Base-by-base conservation (phyloP, 1,284 basidiomycete genomes). In the Heterobasidion parviporum region DNA sequence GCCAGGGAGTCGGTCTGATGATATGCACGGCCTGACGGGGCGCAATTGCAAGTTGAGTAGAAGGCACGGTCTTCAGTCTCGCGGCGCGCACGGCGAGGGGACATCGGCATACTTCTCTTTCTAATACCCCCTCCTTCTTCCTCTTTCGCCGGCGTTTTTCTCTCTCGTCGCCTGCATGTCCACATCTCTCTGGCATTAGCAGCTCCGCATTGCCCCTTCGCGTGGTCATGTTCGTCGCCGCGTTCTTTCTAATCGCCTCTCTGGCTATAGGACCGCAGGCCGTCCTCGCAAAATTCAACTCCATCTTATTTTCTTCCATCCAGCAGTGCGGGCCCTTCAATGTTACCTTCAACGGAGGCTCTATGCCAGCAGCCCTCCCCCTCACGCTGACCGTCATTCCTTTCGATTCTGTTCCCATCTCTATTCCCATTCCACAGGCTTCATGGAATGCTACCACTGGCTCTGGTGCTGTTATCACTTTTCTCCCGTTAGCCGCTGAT, bases 251-350 rank as follows among this genome's bases (percentile, higher is more conserved):
- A 62, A 64, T 74, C 65, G 69, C 63, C 63, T 57, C 73, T 56
- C 62, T 79, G 58, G 68, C 68, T 52, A 62, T 75, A 50, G 72
- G 71, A 66, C 74, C 76, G 71, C 77, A 72, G 72, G 74, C 68
- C 69, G 79, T 75, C 62, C 70, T 73, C 61, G 72, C 74, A 26
- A 49, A 57, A 56, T 71, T 71, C 57, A 63, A 67, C 58, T 68
- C 73, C 57, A 75, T 84, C 66, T 66, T 70, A 14, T 76, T 82
- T 59, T 77, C 79, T 41, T 59, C 71, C 50, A 76, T 81, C 60
- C 65, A 72, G 55, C 81, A 86, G 66, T 85, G 83, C 69, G 75
- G 74, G 59, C 71, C 73, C 38, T 75, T 82, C 60, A 68, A 67
- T 50, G 68, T 85, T 56, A 62, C 70, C 41, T 79, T 84, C 60